Evolutionary conservation across 2,329 filamentous ascomycete genomes (phyloP), one percentile per base, ranked within the genome.

Genomic region (Fusarium pseudonygamai): DNA sequence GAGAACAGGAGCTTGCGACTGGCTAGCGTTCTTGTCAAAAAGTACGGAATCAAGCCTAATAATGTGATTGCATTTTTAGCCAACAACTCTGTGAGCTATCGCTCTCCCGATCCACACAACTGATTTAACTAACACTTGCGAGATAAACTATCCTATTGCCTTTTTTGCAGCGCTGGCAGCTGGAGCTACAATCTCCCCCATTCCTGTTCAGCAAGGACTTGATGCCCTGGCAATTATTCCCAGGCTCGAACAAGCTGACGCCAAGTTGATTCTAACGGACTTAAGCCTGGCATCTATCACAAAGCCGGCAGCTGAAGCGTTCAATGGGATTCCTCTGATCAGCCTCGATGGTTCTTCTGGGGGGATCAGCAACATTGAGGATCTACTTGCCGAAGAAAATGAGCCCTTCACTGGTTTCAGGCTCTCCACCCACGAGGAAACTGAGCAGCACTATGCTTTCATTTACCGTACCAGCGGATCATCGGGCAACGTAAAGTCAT

Each of bases 41-140:
- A 52, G 12, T 37, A 52, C 13, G 49, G n/a, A 12, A 52, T 52
- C 32, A 36, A 52, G 49, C 49, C 49, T 26, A 52, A 52, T 9
- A 8, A 52, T 22, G 49, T 52, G 2, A 36, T 52, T 36, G 49
- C 49, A 37, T 52, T 52, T 10, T 26, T 52, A 3, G 49, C 49
- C 12, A 52, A 37, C 12, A 52, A 52, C 49, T 52, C 49, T 26
- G 49, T 52, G 3, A 26, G 49, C 18, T 7, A 2, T 15, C 12
- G 3, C 20, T 20, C 30, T 10, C 7, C 4, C 12, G 12, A 15
- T 24, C 3, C 2, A 24, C 12, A 11, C 3, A 14, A 2, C 6
- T 24, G 7, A 36, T 36, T 32, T 16, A 15, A 22, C 49, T 52
- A 37, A 52, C 32, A 15, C 9, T 2, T 20, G 18, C 8, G 3